Evolutionary conservation across 805 yeast species (phyloP), one percentile per base, ranked within the genome.

Genomic region (Ogataea ganodermae): DNA sequence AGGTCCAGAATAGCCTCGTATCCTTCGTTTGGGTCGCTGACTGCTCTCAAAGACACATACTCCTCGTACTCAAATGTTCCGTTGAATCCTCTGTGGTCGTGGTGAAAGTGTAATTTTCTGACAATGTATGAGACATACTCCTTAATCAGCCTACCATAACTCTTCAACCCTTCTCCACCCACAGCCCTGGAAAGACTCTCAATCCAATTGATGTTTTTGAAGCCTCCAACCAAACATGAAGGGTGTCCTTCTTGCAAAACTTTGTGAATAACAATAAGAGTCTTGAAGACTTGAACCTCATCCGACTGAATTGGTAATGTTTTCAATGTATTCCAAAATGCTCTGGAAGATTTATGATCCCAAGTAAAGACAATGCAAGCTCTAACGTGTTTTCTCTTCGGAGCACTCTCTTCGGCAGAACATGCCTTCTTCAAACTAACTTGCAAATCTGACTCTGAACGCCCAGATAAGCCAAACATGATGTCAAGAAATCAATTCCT

Each of bases 171-270:
- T 24, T 69, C 74, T n/a, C 70, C 69, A 8, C 64, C 68, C 44
- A 74, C 71, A 6, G 79, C 74, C 35, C 89, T 74, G 2, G 83
- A 84, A 47, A 94, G 72, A 14, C 90, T 79, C 46, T 83, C 79
- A 40, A 92, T 74, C 84, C 95, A 92, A 44, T 82, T 86, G 42
- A 82, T 72, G 63, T 90, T 89, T 51, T 81, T 74, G 59, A 81
- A 86, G 1, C 89, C 97, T 59, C 89, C 97, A 43, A 79, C 75
- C 58, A 92, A 70, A 5, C 89, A 83, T 22, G 88, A 78, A 12
- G 89, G 89, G 65, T 92, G 98, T n/a, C 99, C 99, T 67, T 92
- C 99, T 65, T 94, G 98, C n/a, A 92, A 70, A 5, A 94, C 92
- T 60, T 92, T 91, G 61, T 92, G 98, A 40, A 90, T 76, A 54